A percentile compares a stretch with the other conserved stretches of the same genome.
These are phyloP conservation scores for Tuber indicum DNA, from an alignment of 495 filamentous ascomycete species.

Conservation along the genomic window DNA sequence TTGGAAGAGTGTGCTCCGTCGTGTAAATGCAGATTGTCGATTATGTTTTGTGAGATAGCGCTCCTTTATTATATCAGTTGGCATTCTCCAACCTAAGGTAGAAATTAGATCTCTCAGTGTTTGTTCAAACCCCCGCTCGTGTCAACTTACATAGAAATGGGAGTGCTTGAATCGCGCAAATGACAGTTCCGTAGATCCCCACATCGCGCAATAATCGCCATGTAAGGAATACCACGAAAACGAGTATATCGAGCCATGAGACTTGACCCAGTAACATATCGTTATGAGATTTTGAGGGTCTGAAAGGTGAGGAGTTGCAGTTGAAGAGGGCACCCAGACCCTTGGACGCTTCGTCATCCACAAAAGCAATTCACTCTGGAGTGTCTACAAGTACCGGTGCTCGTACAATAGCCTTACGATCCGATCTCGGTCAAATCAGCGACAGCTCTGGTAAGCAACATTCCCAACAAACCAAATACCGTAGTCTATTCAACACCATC, in stretches of 20 bases:
- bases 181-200: conserved; percentile 51
- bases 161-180: conserved; percentile 54
- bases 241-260: conserved; percentile 64
- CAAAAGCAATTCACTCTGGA: not conserved
- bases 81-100: conserved; percentile 46
- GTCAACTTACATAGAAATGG: conserved; percentile 60
- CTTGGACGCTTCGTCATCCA: not conserved
- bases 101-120: conserved; percentile 16
- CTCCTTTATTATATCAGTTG: conserved; percentile 53
- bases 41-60: conserved; percentile 49
- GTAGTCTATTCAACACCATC: not conserved
- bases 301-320: not conserved
- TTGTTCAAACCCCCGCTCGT: not conserved
- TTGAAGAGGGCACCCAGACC: not conserved
- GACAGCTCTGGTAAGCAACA: not conserved
- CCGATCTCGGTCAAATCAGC: conserved; percentile 1
- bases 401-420: not conserved
- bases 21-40: conserved; percentile 56
- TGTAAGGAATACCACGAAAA: conserved; percentile 58
- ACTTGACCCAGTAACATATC: conserved; percentile 59
- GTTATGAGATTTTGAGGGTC: conserved; percentile 16
- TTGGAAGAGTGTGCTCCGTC: conserved; percentile 60
- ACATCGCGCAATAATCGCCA: conserved; percentile 60
- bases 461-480: not conserved
- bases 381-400: too few species aligned